Base-by-base conservation (phyloP, 2,329 filamentous ascomycete genomes). In the Botrytis galanthina region DNA sequence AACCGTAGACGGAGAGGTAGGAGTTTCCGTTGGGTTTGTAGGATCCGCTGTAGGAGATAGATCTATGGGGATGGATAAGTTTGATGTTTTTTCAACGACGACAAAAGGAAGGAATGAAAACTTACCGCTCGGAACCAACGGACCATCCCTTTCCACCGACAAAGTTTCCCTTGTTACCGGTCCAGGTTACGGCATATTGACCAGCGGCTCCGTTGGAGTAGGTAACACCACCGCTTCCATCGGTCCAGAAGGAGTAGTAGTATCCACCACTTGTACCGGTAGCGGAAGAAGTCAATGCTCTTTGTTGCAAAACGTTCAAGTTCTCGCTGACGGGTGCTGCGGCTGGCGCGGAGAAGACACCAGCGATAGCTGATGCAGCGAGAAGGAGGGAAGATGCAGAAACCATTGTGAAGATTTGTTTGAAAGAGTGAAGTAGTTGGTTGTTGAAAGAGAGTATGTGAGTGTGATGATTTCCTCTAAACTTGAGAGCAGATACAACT, bases 171-270 rank as follows among this genome's bases (percentile, higher is more conserved):
- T 44, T 68, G 76, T 84, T 85, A 42, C 81, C 82, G 67, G 81
- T 80, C 87, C 87, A 89, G 8, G 66, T 81, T 10, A 86, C 82
- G 75, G 82, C 84, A 83, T 88, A 89, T 74, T 81, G 79, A 37
- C 88, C 87, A 26, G 80, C 84, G 4, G 80, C 79, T 32, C 83
- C 85, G 80, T 89, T 90, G 79, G 84, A 86, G 82, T 90, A 90
- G 51, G 82, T 85, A 18, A 87, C 85, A 54, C 81, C 79, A 59
- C 82, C 84, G 1, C 57, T 44, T 29, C 85, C 85, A 74, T 90
- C 87, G 73, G 85, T 88, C 87, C 87, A 90, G 83, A 85, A 89
- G 18, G 86, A 88, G 81, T 87, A 90, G 83, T 86, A 90, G 83
- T 63, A 73, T 16, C 72, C 72, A 32, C 35, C 35, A 20, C 35